Percentiles rank a stretch among this genome's conserved stretches.
Evolutionary conservation across 2,329 filamentous ascomycete genomes (phyloP).

Genomic region (Apiospora aurea): DNA sequence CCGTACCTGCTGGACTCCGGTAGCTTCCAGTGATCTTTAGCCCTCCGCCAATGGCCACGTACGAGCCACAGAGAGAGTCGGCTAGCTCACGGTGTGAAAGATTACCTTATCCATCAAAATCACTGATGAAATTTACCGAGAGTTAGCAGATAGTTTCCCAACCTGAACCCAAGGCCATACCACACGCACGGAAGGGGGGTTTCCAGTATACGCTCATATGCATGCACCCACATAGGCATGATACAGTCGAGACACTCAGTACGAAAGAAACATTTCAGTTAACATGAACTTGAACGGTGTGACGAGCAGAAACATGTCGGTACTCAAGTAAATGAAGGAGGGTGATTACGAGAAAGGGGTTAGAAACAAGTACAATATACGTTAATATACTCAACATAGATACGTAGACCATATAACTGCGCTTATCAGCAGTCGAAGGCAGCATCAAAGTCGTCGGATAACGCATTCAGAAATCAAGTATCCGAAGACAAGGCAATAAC

Average conservation of each 20-base stretch:
- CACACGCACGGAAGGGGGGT: neutral
- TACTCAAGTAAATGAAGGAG: neutral
- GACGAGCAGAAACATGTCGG: neutral
- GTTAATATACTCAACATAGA: too few species aligned
- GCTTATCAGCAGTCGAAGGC: too few species aligned
- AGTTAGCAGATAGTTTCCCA: neutral
- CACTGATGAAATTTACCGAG: neutral
- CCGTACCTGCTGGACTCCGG: neutral
- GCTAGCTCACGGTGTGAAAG: neutral
- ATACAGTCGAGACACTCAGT: neutral
- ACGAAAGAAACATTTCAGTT: neutral
- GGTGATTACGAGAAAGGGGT: neutral
- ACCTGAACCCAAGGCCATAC: neutral
- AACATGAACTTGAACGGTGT: neutral
- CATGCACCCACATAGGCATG: neutral
- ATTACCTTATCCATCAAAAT: neutral
- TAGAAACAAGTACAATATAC: neutral
- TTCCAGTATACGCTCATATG: neutral
- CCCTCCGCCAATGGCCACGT: too few species aligned
- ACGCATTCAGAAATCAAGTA: neutral
- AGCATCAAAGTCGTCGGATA: too few species aligned
- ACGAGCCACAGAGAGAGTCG: too few species aligned
- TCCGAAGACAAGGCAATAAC: neutral
- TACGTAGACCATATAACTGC: too few species aligned
- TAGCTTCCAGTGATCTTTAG: too few species aligned